phyloP scores from a whole-genome alignment of 177 flowering plant genomes.

The Vitis hybrid region DNA sequence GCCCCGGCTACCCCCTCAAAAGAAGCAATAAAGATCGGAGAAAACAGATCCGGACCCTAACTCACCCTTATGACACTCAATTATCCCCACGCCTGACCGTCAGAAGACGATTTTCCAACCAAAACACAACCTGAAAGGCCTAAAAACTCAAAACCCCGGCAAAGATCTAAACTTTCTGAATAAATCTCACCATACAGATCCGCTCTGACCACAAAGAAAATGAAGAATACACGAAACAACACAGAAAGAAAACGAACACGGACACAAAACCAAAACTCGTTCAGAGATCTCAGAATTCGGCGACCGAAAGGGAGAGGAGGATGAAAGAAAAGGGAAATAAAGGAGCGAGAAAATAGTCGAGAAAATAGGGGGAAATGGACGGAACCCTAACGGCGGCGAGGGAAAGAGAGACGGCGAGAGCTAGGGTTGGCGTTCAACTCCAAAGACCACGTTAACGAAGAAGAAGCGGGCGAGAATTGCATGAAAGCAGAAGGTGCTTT shows the following conservation, averaged over 20 bases:
- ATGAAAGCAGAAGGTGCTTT: conserved; percentile 35
- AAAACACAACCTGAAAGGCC: not conserved
- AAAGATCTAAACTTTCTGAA: conserved; percentile 8
- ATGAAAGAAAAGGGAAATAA: not conserved
- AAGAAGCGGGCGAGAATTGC: conserved; percentile 47
- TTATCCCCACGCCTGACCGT: conserved; percentile 62
- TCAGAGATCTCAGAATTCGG: not conserved
- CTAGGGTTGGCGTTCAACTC: conserved; percentile 3
- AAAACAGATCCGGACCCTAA: conserved; percentile 32
- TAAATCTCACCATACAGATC: conserved; percentile 15
- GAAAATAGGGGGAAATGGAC: not conserved
- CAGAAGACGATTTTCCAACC: conserved; percentile 40
- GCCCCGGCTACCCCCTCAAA: conserved; percentile 99
- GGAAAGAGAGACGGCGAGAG: not conserved
- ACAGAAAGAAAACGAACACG: not conserved
- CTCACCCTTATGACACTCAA: conserved; percentile 27
- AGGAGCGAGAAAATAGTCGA: not conserved
- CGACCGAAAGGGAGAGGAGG: not conserved
- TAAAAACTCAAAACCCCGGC: not conserved
- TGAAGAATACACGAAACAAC: not conserved
- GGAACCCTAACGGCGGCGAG: conserved; percentile 3
- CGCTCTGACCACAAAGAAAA: not conserved
- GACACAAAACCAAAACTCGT: conserved; percentile 1
- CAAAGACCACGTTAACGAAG: conserved; percentile 14
- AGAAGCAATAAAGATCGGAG: conserved; percentile 59